Percentiles rank a stretch among this genome's conserved stretches.
Conservation (phyloP, 768 basidiomycete species). For the Lactarius evosmus region DNA sequence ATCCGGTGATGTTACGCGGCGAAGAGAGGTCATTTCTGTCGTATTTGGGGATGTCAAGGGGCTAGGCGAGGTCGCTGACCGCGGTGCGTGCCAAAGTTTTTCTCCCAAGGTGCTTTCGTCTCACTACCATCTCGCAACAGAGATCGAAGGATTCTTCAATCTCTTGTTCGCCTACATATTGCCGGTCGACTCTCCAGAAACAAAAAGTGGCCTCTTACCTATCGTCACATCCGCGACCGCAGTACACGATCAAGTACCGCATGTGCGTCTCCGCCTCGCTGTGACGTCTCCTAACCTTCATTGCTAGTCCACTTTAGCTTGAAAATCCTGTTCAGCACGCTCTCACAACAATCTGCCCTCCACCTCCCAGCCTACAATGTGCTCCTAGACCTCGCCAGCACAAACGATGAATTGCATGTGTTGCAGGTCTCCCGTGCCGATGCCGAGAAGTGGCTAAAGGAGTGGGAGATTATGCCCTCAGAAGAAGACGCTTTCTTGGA, state of each 20-base stretch:
- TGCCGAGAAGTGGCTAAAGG: conserved; percentile 71
- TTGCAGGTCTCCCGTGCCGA: conserved; percentile 57
- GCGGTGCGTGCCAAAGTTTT: conserved; percentile 47
- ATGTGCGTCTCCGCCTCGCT: conserved; percentile 46
- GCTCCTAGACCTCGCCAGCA: conserved; percentile 56
- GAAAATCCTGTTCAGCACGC: conserved; percentile 77
- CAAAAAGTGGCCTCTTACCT: conserved; percentile 49
- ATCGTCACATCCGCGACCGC: conserved; percentile 57
- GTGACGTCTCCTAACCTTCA: neutral
- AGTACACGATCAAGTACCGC: conserved; percentile 65
- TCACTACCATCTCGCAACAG: conserved; percentile 36
- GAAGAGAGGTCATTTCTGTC: conserved; percentile 54
- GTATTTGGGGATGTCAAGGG: conserved; percentile 61
- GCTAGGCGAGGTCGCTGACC: conserved; percentile 73
- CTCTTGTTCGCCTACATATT: conserved; percentile 72
- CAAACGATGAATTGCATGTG: conserved; percentile 58
- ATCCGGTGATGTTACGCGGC: conserved; percentile 51
- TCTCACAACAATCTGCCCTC: conserved; percentile 62
- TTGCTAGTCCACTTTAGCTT: conserved; percentile 44
- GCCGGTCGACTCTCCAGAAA: conserved; percentile 51
- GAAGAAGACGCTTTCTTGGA: conserved; percentile 68
- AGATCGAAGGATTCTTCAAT: conserved; percentile 88
- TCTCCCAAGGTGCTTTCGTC: neutral
- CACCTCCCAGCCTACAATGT: conserved; percentile 60
- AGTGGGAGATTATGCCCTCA: conserved; percentile 64